phyloP scores from a whole-genome alignment of 1,139 yeast species.

The Magnusiomyces paraingens region DNA sequence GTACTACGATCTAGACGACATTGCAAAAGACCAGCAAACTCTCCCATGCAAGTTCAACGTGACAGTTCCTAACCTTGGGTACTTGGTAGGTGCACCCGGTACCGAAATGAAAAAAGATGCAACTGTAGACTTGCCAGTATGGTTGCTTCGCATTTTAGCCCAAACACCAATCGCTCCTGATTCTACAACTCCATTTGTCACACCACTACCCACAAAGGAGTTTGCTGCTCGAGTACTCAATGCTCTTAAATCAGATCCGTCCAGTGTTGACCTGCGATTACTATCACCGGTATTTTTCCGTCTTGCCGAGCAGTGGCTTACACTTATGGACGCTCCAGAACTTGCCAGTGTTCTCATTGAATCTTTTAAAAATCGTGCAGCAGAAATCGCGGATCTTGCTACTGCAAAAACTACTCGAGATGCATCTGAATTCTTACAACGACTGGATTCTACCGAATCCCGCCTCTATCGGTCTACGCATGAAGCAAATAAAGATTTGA shows the following conservation, averaged over 20 bases:
- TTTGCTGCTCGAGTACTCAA: constrained; percentile 59
- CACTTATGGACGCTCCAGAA: constrained; percentile 59
- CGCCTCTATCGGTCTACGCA: constrained; percentile 52
- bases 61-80: constrained; percentile 79
- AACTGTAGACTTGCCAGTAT: constrained; percentile 73
- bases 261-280: constrained; percentile 59
- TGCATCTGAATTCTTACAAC: constrained; percentile 45
- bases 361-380: constrained; percentile 56
- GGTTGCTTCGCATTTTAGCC: constrained; percentile 83
- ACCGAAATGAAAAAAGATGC: constrained; percentile 50
- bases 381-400: constrained; percentile 67
- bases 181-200: constrained; percentile 53
- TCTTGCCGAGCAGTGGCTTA: constrained; percentile 68
- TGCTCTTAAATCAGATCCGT: constrained; percentile 74
- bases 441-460: constrained; percentile 73
- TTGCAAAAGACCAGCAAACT: constrained; percentile 65
- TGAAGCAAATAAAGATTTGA: constrained; percentile 55
- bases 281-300: constrained; percentile 61
- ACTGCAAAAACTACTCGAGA: constrained; percentile 32
- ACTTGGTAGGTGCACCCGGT: constrained; percentile 77
- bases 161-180: constrained; percentile 28
- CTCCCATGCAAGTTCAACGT: constrained; percentile 73
- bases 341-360: constrained; percentile 47
- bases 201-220: constrained; percentile 62
- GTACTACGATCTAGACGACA: constrained; percentile 83